phyloP scores from a whole-genome alignment of 371 early-diverging fungal species.

The Apophysomyces variabilis region DNA sequence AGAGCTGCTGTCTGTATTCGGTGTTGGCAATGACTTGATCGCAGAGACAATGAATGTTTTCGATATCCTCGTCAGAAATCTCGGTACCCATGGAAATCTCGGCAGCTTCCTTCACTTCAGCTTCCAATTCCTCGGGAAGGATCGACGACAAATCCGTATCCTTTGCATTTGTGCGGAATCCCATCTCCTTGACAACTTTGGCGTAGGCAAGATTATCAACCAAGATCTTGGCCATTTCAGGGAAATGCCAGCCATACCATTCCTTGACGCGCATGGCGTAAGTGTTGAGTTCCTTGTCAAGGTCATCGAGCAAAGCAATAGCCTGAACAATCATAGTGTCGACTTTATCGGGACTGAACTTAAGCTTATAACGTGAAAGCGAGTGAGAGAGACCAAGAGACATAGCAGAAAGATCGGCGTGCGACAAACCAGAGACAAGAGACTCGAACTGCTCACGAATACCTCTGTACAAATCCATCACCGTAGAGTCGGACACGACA shows the following conservation, averaged over 20 bases:
- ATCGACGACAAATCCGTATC: conserved; percentile 76
- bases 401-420: conserved; percentile 86
- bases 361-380: conserved; percentile 89
- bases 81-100: conserved; percentile 96
- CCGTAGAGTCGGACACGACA: conserved; percentile 84
- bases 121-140: conserved; percentile 92
- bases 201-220: conserved; percentile 81
- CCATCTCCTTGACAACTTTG: conserved; percentile 69
- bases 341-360: conserved; percentile 91
- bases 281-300: conserved; percentile 96
- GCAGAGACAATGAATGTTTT: conserved; percentile 81
- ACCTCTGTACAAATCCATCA: conserved; percentile 92
- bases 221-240: conserved; percentile 84
- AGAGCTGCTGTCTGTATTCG: conserved; percentile 87
- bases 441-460: conserved; percentile 86
- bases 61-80: conserved; percentile 87
- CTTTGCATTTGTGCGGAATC: conserved; percentile 83
- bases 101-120: conserved; percentile 80
- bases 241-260: conserved; percentile 96
- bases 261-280: conserved; percentile 98
- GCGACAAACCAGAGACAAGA: conserved; percentile 70
- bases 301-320: conserved; percentile 89
- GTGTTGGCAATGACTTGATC: conserved; percentile 87
- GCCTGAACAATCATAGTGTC: conserved; percentile 98
- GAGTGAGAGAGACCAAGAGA: conserved; percentile 80